Evolutionary conservation across 2,329 filamentous ascomycete species (phyloP).

Genomic region (Daldinia eschscholtzii): DNA sequence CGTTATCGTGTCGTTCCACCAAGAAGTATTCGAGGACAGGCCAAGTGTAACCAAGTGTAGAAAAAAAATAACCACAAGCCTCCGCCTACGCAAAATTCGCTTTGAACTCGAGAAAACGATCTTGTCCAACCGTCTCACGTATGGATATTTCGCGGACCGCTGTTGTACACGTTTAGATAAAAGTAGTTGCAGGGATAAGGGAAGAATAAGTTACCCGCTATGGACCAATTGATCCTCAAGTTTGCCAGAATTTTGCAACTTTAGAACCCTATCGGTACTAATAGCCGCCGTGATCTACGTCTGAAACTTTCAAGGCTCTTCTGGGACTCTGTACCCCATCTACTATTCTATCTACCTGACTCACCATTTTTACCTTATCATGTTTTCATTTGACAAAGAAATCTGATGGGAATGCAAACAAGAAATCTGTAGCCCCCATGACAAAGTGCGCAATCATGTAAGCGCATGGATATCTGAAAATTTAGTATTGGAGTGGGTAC

Average conservation of each 20-base stretch:
- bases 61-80: constrained; percentile 10
- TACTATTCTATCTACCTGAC: not conserved
- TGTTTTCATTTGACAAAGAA: not conserved
- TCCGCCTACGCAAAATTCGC: constrained; percentile 20
- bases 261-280: constrained; percentile 23
- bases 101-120: constrained; percentile 24
- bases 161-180: constrained; percentile 8
- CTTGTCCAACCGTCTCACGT: constrained; percentile 16
- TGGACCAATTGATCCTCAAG: not conserved
- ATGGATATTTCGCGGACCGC: constrained; percentile 16
- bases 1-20: constrained; percentile 15
- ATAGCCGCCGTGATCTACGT: constrained; percentile 27
- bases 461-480: not conserved
- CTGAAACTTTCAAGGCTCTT: not conserved
- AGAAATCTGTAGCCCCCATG: not conserved
- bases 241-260: not conserved
- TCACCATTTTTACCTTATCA: not conserved
- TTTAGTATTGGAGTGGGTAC: not conserved
- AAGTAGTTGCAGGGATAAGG: not conserved
- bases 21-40: constrained; percentile 2
- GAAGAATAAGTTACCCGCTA: not conserved
- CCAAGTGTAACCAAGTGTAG: constrained; percentile 12
- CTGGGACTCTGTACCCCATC: not conserved
- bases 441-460: not conserved
- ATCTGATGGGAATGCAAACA: constrained; percentile 3